Evolutionary conservation across 345 rosid species (phyloP).

Genomic region (Brassica napus): DNA sequence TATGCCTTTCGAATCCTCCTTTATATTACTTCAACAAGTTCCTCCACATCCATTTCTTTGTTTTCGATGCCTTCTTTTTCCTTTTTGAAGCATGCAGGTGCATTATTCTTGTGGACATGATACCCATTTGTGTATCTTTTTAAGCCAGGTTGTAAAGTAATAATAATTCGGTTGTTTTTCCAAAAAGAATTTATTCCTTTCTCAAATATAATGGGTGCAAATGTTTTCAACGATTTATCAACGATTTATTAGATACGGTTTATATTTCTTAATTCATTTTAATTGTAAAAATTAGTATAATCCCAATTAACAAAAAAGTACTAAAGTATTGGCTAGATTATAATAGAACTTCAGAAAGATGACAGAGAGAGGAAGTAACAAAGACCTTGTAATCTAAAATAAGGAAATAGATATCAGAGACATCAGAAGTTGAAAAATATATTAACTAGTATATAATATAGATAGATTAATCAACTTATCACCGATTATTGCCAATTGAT

Average conservation of each 20-base stretch:
- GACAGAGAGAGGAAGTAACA: background rate
- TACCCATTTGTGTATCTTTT: conserved; percentile 25
- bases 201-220: background rate
- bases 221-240: background rate
- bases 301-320: background rate
- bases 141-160: background rate
- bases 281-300: background rate
- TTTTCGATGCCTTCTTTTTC: background rate
- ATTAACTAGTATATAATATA: no score
- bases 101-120: background rate
- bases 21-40: background rate
- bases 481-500: no score
- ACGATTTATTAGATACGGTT: background rate
- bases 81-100: background rate
- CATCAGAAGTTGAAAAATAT: no score
- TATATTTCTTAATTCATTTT: background rate
- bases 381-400: no score
- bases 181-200: conserved; percentile 8
- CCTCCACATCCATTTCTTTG: background rate
- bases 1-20: background rate
- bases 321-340: background rate
- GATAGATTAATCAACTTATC: no score
- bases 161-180: background rate
- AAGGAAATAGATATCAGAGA: no score
- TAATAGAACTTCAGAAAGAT: background rate